Percentiles rank a stretch among this genome's conserved stretches.
These are phyloP conservation scores for Mortierella alpina DNA, from an alignment of 192 early-diverging fungal species.

Conservation along the genomic window DNA sequence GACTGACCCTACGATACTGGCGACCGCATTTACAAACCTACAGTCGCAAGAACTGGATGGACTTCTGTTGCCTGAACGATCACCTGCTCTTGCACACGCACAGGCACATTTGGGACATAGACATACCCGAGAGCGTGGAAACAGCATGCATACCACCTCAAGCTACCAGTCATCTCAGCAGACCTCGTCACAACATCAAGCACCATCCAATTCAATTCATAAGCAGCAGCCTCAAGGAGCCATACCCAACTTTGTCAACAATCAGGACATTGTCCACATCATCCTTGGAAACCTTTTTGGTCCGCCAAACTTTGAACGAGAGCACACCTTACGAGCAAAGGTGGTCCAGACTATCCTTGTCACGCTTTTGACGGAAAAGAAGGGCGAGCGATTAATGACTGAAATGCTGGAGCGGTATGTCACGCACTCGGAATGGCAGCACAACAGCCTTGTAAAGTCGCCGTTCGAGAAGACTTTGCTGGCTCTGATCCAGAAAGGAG, in stretches of 20 bases:
- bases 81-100: background rate
- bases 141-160: slow-evolving; percentile 12
- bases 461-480: slow-evolving; percentile 36
- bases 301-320: slow-evolving; percentile 36
- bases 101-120: slow-evolving; percentile 13
- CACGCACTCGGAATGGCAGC: slow-evolving; percentile 47
- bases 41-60: slow-evolving; percentile 48
- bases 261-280: slow-evolving; percentile 45
- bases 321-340: slow-evolving; percentile 24
- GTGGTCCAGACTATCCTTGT: slow-evolving; percentile 37
- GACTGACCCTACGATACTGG: slow-evolving; percentile 41
- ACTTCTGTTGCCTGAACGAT: slow-evolving; percentile 27
- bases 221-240: slow-evolving; percentile 17
- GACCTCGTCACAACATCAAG: slow-evolving; percentile 4
- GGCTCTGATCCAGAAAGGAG: slow-evolving; percentile 44
- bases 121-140: slow-evolving; percentile 20
- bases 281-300: slow-evolving; percentile 47
- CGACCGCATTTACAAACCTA: slow-evolving; percentile 47
- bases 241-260: slow-evolving; percentile 44
- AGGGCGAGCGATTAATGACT: slow-evolving; percentile 52
- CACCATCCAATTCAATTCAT: slow-evolving; percentile 1
- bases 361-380: slow-evolving; percentile 34
- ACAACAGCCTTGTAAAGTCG: slow-evolving; percentile 23
- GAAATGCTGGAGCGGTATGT: slow-evolving; percentile 56
- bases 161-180: slow-evolving; percentile 11